Evolutionary conservation across 768 basidiomycete species (phyloP).

Genomic region (Cystofilobasidium ferigula): DNA sequence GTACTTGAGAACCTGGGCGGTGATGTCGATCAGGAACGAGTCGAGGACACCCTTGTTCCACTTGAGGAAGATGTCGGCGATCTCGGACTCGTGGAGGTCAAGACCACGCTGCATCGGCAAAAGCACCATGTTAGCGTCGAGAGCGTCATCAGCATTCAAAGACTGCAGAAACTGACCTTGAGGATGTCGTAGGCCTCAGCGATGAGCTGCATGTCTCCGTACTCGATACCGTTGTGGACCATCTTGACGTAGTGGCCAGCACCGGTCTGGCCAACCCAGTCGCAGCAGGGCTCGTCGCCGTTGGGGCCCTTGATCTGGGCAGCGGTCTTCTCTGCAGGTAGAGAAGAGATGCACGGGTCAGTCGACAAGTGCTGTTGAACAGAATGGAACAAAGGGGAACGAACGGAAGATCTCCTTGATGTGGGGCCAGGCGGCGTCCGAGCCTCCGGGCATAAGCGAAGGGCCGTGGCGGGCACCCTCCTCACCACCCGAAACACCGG

Average conservation of each 20-base stretch:
- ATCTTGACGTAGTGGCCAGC: conserved; percentile 99
- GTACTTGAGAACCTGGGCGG: conserved; percentile 90
- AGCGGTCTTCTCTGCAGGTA: conserved; percentile 60
- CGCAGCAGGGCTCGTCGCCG: conserved; percentile 74
- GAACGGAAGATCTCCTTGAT: conserved; percentile 91
- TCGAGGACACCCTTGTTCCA: conserved; percentile 97
- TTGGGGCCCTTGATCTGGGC: conserved; percentile 69
- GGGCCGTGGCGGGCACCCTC: conserved; percentile 96
- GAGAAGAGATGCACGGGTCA: neutral
- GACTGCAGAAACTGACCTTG: conserved; percentile 34
- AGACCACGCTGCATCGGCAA: conserved; percentile 57
- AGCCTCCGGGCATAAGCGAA: conserved; percentile 98
- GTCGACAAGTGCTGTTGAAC: too few relatives aligned
- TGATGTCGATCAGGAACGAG: conserved; percentile 91
- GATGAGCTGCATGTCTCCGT: conserved; percentile 99
- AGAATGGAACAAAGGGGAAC: too few relatives aligned
- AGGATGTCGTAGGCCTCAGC: conserved; percentile 98
- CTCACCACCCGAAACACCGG: conserved; percentile 98
- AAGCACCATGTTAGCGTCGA: neutral
- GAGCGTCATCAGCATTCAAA: neutral
- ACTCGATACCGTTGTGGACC: conserved; percentile 99
- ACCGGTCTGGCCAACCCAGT: conserved; percentile 97
- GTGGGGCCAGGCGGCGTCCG: conserved; percentile 79
- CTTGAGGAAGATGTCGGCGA: conserved; percentile 78
- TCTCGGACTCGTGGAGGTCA: conserved; percentile 72